Percentiles rank a stretch among this genome's conserved stretches.
phyloP scores from a whole-genome alignment of 2,329 filamentous ascomycete species.

The Ramichloridium luteum region DNA sequence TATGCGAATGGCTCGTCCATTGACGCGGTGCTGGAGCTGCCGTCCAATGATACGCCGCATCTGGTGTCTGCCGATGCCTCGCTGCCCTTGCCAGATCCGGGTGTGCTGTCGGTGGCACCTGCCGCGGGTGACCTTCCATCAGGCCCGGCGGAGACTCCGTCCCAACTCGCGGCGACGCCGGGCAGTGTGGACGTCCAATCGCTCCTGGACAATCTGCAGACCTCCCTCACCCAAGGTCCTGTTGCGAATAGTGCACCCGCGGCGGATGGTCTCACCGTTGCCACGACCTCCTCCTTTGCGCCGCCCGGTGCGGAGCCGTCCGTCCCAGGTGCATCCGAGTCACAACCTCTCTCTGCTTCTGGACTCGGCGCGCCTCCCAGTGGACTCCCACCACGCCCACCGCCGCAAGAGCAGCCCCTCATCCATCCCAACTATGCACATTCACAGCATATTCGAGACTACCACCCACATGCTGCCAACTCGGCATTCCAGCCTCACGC shows the following conservation, averaged over 20 bases:
- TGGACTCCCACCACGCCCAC: slow-evolving; percentile 36
- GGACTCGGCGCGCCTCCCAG: slow-evolving; percentile 24
- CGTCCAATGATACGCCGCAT: slow-evolving; percentile 1
- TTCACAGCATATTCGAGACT: slow-evolving; percentile 38
- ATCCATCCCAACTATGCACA: slow-evolving; percentile 38
- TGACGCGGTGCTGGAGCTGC: background rate
- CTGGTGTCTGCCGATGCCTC: slow-evolving; percentile 6
- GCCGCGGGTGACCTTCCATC: background rate
- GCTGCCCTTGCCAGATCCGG: slow-evolving; percentile 9
- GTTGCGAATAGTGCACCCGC: slow-evolving; percentile 14
- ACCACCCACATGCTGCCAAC: slow-evolving; percentile 36
- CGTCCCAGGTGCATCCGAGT: slow-evolving; percentile 17
- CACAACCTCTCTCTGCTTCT: slow-evolving; percentile 20
- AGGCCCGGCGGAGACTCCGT: background rate
- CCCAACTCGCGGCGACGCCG: slow-evolving; percentile 5
- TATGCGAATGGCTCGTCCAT: background rate
- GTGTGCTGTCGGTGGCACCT: no score
- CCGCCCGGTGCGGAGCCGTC: slow-evolving; percentile 18
- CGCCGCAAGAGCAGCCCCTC: slow-evolving; percentile 36
- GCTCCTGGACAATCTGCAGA: slow-evolving; percentile 32
- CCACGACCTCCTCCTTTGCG: slow-evolving; percentile 16
- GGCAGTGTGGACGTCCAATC: slow-evolving; percentile 35
- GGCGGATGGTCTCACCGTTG: slow-evolving; percentile 23
- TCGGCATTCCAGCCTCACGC: slow-evolving; percentile 21
- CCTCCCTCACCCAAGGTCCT: slow-evolving; percentile 21